These are phyloP conservation scores for Xylaria sp. DNA, from an alignment of 2,329 filamentous ascomycete species.

Conservation along the genomic window DNA sequence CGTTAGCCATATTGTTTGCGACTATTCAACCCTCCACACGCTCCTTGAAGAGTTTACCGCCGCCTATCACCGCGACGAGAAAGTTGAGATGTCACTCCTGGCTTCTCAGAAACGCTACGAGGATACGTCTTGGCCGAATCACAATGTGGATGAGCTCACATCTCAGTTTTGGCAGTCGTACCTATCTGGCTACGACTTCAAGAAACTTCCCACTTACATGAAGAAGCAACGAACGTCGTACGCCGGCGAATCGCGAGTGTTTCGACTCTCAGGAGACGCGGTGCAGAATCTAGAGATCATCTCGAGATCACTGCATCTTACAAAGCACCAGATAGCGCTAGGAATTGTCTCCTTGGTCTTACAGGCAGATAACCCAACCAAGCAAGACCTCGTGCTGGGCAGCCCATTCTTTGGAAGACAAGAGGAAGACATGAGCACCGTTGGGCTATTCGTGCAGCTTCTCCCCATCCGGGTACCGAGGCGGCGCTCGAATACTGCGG, in stretches of 20 bases:
- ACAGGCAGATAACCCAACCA: background rate
- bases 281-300: no score
- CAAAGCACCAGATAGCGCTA: background rate
- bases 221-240: no score
- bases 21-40: background rate
- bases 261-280: no score
- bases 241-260: no score
- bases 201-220: no score
- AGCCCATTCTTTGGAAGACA: background rate
- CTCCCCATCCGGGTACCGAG: background rate
- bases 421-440: background rate
- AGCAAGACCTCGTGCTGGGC: background rate
- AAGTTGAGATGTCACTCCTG: background rate
- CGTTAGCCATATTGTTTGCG: constrained; percentile 14
- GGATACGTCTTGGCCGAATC: no score
- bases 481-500: no score
- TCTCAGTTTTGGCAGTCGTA: no score
- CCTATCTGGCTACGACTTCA: no score
- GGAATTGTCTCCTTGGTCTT: background rate
- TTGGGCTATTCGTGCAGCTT: background rate
- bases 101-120: no score
- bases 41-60: background rate
- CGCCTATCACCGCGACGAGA: background rate
- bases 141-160: no score
- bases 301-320: no score